phyloP scores from a whole-genome alignment of 2,329 filamentous ascomycete species.

The Sporothrix phasma region DNA sequence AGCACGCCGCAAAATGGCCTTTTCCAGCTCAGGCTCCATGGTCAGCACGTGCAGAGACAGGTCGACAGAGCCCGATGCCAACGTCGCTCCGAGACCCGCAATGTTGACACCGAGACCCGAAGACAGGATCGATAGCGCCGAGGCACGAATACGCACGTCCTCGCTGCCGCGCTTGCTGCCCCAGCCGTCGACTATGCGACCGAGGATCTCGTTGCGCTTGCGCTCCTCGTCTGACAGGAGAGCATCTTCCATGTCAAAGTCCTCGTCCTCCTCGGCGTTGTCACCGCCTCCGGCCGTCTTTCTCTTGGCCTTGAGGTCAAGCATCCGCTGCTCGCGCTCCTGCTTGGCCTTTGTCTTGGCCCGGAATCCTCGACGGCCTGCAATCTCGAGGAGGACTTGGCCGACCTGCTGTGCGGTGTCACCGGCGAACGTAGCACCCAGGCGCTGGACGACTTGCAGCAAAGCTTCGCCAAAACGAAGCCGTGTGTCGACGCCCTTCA shows the following conservation, averaged over 20 bases:
- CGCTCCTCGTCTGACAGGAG: conserved; percentile 34
- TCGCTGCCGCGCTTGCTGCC: conserved; percentile 55
- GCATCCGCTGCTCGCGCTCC: conserved; percentile 38
- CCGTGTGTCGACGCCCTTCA: conserved; percentile 49
- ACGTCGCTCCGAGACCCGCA: conserved; percentile 40
- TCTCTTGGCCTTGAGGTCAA: conserved; percentile 31
- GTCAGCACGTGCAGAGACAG: conserved; percentile 52
- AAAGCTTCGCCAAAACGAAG: conserved; percentile 61
- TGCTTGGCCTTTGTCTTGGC: conserved; percentile 50
- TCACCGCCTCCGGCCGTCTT: conserved; percentile 22
- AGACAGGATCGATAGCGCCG: conserved; percentile 57
- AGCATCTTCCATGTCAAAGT: conserved; percentile 37
- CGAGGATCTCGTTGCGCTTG: conserved; percentile 40
- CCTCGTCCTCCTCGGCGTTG: conserved; percentile 42
- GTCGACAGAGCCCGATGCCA: conserved; percentile 50
- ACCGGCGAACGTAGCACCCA: conserved; percentile 46
- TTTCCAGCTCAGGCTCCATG: conserved; percentile 49
- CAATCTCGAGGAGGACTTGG: conserved; percentile 52
- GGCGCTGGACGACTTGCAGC: conserved; percentile 51
- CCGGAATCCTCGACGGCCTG: conserved; percentile 52
- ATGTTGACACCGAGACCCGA: conserved; percentile 51
- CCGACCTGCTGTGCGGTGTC: conserved; percentile 42
- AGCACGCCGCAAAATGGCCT: conserved; percentile 55
- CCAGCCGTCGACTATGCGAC: conserved; percentile 57
- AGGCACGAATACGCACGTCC: conserved; percentile 59